Evolutionary conservation across 2,329 filamentous ascomycete genomes (phyloP).

Genomic region (Colletotrichum liaoningense): DNA sequence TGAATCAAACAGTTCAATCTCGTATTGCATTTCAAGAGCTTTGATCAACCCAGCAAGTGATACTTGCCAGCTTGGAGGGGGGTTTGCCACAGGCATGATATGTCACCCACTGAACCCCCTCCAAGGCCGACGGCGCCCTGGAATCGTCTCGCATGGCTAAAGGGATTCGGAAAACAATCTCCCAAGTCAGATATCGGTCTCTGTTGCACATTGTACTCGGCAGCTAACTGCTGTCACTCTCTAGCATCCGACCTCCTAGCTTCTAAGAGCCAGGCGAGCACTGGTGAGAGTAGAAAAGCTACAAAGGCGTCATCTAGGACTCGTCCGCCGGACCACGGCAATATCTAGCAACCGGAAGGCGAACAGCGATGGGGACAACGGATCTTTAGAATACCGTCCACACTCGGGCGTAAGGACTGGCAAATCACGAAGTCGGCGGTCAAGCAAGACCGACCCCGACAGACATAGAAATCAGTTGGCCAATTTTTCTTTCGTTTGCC

Average conservation of each 20-base stretch:
- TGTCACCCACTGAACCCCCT: neutral
- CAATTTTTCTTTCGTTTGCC: neutral
- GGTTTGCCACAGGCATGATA: neutral
- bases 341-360: neutral
- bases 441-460: slow-evolving; percentile 2
- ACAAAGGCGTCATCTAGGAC: neutral
- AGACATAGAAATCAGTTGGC: neutral
- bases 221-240: neutral
- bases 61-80: too few relatives aligned
- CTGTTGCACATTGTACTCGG: neutral
- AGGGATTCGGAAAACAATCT: neutral
- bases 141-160: neutral
- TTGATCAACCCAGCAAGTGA: neutral
- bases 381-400: neutral
- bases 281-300: neutral
- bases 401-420: neutral
- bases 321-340: neutral
- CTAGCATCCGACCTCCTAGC: neutral
- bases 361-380: neutral
- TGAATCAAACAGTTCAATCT: rapidly evolving
- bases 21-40: neutral
- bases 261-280: too few relatives aligned
- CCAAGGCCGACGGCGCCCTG: neutral
- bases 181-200: neutral
- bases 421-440: neutral